Evolutionary conservation across 805 yeast genomes (phyloP).

Genomic region (Myxozyma udenii): DNA sequence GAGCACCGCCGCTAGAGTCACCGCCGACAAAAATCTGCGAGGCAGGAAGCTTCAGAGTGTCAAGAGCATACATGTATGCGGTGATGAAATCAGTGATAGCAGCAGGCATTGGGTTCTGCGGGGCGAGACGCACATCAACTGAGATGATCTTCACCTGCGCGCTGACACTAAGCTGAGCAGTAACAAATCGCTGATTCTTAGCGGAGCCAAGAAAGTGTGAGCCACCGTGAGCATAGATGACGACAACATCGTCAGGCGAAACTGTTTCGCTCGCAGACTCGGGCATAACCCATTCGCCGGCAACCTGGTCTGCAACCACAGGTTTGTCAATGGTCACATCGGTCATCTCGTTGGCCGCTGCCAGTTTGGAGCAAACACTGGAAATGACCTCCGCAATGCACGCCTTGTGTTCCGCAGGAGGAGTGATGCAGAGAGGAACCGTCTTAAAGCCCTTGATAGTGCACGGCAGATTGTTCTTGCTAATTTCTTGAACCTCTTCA

Average conservation of each 20-base stretch:
- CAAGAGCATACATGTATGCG: conserved; percentile 14
- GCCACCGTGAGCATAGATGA: conserved; percentile 31
- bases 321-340: conserved; percentile 22
- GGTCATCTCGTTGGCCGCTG: conserved; percentile 9
- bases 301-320: conserved; percentile 9
- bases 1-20: conserved; percentile 28
- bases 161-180: conserved; percentile 12
- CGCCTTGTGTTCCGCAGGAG: conserved; percentile 9
- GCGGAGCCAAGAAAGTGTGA: conserved; percentile 29
- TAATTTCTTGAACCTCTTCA: conserved; percentile 16
- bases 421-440: conserved; percentile 3
- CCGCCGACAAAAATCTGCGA: conserved; percentile 26
- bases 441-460: conserved; percentile 4
- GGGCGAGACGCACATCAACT: conserved; percentile 24
- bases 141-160: conserved; percentile 18
- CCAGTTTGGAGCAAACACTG: conserved; percentile 12
- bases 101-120: conserved; percentile 25
- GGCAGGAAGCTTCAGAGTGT: conserved; percentile 8
- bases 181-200: conserved; percentile 17
- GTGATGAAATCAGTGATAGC: conserved; percentile 19
- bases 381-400: conserved; percentile 6
- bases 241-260: conserved; percentile 13
- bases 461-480: conserved; percentile 5
- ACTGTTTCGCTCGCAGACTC: neutral
- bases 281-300: conserved; percentile 20